Evolutionary conservation across 495 filamentous ascomycete genomes (phyloP), one percentile per base, ranked within the genome.

Genomic region (Umbilicaria muhlenbergii): DNA sequence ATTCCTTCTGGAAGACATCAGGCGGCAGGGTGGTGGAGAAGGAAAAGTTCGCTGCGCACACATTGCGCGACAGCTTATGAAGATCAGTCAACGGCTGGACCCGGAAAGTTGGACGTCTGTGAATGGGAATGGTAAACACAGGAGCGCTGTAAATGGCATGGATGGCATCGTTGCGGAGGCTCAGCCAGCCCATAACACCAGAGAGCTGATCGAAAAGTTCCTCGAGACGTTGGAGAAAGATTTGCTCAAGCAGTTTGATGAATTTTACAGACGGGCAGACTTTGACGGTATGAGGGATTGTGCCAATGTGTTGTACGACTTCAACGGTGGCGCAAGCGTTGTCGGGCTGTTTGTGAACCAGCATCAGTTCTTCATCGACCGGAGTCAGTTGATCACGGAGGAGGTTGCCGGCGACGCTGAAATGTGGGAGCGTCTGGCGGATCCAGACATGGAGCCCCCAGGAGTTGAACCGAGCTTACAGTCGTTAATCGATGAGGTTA

Each of bases 311-410:
- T 69, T 99, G 48, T 71, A 89, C 56, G 91, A 95, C 66, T 99
- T 99, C 70, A 93, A 86, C 62, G 84, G 86, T 28, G 92, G 92
- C 32, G 75, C 83, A 38, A 94, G 86, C 62, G 91, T 94, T 38
- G 88, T 95, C 54, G 87, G 81, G 24, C 69, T 87, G 38, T 99
- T 94, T 56, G 89, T 99, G 51, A 99, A 99, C 60, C 92, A 99
- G 61, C 92, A 96, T 64, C 81, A 94, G 55, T 96, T 96, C 63
- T 99, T 99, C 64, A 95, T 99, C 52, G 87, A 95, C 51, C 69
- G 84, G 13, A 85, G 81, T 55, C 83, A 92, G 52, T 65, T 94
- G 47, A 80, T 94, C 14, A 86, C 84, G 0, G 92, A 95, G 49
- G 89, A 99, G 57, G 78, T 96, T 14, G 80, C 67, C 31, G 77